Evolutionary conservation across 495 filamentous ascomycete genomes (phyloP).

Genomic region (Podospora anserina): DNA sequence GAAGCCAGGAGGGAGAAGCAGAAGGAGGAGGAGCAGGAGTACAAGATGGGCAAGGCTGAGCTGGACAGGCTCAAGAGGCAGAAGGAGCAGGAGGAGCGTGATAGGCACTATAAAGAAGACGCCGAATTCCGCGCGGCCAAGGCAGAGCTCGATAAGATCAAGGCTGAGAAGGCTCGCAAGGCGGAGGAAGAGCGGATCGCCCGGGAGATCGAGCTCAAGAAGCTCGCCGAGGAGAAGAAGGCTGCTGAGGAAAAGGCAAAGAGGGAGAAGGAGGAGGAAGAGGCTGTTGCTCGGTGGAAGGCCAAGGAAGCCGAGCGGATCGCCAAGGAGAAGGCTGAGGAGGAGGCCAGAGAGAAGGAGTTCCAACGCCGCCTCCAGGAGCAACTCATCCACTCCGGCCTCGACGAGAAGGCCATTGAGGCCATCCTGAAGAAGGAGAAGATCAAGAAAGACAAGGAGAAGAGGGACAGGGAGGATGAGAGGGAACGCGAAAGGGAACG

Average conservation of each 20-base stretch:
- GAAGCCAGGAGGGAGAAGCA: constrained; percentile 29
- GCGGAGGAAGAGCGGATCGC: constrained; percentile 47
- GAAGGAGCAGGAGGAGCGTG: constrained; percentile 42
- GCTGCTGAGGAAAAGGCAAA: constrained; percentile 40
- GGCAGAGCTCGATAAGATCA: constrained; percentile 43
- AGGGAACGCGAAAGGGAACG: constrained; percentile 24
- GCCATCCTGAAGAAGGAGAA: constrained; percentile 53
- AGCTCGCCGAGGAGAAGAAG: constrained; percentile 54
- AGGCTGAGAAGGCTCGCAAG: constrained; percentile 45
- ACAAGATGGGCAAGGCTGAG: constrained; percentile 30
- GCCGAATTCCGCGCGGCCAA: constrained; percentile 45
- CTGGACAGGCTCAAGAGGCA: constrained; percentile 27
- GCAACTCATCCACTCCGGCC: constrained; percentile 48
- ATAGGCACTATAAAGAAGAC: constrained; percentile 42
- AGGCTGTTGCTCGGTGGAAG: constrained; percentile 56
- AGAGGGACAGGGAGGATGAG: constrained; percentile 25
- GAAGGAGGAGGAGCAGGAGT: constrained; percentile 34
- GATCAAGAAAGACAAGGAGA: constrained; percentile 39
- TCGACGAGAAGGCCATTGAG: constrained; percentile 51
- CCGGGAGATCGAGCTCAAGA: constrained; percentile 54
- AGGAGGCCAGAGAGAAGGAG: constrained; percentile 50
- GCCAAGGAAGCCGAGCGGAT: constrained; percentile 51
- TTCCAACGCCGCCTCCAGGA: constrained; percentile 48
- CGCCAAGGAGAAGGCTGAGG: constrained; percentile 43
- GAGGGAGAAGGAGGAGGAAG: constrained; percentile 53